Evolutionary conservation across 306 rosid species (phyloP).

Genomic region (Rubus idaeus): DNA sequence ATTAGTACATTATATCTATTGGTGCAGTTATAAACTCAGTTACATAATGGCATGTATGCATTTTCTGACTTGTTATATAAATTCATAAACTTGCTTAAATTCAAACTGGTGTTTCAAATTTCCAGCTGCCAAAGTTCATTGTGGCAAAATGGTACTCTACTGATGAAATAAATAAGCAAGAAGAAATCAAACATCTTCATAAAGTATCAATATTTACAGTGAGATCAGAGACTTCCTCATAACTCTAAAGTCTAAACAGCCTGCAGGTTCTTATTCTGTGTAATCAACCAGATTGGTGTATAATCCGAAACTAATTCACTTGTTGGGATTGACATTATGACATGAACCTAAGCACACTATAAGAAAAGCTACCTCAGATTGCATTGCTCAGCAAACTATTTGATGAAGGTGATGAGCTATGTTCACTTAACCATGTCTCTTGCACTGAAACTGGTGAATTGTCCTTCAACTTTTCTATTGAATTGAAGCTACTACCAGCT

Average conservation of each 20-base stretch:
- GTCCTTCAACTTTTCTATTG: slow-evolving; percentile 34
- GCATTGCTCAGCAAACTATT: slow-evolving; percentile 59
- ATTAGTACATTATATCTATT: too few relatives aligned
- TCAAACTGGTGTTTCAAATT: not conserved
- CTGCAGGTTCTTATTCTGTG: not conserved
- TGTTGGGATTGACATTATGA: not conserved
- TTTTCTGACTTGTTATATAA: too few relatives aligned
- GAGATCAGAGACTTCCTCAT: not conserved
- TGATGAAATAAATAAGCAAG: not conserved
- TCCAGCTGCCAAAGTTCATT: not conserved
- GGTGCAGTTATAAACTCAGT: too few relatives aligned
- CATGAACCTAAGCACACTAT: not conserved
- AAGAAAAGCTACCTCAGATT: slow-evolving; percentile 4
- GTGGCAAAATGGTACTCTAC: not conserved
- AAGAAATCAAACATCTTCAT: not conserved
- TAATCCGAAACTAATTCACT: not conserved
- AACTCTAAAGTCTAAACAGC: not conserved
- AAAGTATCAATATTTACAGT: not conserved
- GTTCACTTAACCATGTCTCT: slow-evolving; percentile 76
- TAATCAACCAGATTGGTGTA: not conserved
- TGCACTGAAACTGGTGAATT: slow-evolving; percentile 68
- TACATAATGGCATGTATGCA: too few relatives aligned
- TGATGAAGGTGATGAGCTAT: slow-evolving; percentile 82
- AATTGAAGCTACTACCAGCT: slow-evolving; percentile 22
- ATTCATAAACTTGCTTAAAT: too few relatives aligned